A percentile compares a stretch with the other conserved stretches of the same genome.
Conservation (phyloP, 176 grass and related monocot species). For the Triticum urartu region DNA sequence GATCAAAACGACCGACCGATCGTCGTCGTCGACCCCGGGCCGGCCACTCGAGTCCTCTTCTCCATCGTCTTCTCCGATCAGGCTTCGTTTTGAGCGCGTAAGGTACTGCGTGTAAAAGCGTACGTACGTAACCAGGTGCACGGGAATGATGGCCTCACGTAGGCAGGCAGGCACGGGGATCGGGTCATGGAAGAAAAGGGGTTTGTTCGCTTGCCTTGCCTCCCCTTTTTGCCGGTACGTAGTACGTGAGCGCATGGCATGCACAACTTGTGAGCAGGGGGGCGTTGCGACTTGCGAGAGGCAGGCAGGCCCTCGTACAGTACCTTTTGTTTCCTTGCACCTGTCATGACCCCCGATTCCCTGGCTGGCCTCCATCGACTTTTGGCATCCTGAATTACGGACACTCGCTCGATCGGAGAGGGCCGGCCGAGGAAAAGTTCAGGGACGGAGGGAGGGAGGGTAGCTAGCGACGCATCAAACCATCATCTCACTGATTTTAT, state of each 20-base stretch:
- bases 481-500: too few relatives aligned
- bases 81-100: background rate
- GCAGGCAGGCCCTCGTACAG: background rate
- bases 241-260: background rate
- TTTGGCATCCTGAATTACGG: background rate
- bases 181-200: constrained; percentile 2
- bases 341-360: background rate
- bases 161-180: background rate
- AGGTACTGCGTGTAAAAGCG: background rate
- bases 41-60: background rate
- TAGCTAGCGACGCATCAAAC: background rate
- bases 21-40: background rate
- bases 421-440: background rate
- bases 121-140: background rate
- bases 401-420: background rate
- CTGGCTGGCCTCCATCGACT: background rate
- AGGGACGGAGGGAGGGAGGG: background rate
- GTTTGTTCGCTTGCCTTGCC: constrained; percentile 20
- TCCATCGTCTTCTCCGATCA: too few relatives aligned
- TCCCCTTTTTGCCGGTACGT: background rate
- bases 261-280: constrained; percentile 24
- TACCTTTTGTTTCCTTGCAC: background rate
- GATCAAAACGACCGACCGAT: background rate
- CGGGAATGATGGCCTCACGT: background rate
- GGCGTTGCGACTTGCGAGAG: background rate